phyloP scores from a whole-genome alignment of 1,284 basidiomycete species.

The Wolfiporia cocos region DNA sequence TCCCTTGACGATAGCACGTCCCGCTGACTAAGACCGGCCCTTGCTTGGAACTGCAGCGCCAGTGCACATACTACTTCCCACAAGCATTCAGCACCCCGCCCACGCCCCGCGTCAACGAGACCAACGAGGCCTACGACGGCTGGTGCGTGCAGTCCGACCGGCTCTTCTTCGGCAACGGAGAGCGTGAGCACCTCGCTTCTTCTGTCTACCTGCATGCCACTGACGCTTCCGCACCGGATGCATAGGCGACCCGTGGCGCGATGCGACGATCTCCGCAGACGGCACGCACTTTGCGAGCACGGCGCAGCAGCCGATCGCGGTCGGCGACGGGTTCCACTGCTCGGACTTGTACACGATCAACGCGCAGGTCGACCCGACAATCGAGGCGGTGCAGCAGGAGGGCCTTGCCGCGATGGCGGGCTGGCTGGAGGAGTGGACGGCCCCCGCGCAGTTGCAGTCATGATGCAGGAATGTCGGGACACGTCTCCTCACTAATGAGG shows the following conservation, averaged over 20 bases:
- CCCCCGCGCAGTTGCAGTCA: too few species aligned
- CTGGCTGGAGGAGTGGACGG: constrained; percentile 42
- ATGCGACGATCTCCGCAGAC: constrained; percentile 58
- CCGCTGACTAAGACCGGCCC: background rate
- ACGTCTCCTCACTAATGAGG: too few species aligned
- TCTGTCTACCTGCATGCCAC: too few species aligned
- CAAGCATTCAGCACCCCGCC: constrained; percentile 34
- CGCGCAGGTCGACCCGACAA: constrained; percentile 41
- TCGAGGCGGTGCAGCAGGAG: constrained; percentile 45
- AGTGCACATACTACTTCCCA: constrained; percentile 50
- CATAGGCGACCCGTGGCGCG: constrained; percentile 60
- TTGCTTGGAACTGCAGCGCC: too few species aligned
- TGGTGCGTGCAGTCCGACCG: constrained; percentile 51
- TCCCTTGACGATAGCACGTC: background rate
- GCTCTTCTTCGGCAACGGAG: constrained; percentile 60
- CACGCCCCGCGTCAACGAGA: constrained; percentile 28
- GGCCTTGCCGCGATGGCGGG: constrained; percentile 37
- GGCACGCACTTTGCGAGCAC: constrained; percentile 42
- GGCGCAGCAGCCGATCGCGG: constrained; percentile 43
- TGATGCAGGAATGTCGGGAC: too few species aligned
- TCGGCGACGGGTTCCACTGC: constrained; percentile 61
- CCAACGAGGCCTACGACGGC: constrained; percentile 44
- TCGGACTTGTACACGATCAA: constrained; percentile 45
- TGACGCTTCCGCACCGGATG: background rate
- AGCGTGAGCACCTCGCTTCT: constrained; percentile 34